Percentiles rank a stretch among this genome's conserved stretches.
These are phyloP conservation scores for Spinacia oleracea DNA, from an alignment of 179 eudicot species.

Conservation along the genomic window DNA sequence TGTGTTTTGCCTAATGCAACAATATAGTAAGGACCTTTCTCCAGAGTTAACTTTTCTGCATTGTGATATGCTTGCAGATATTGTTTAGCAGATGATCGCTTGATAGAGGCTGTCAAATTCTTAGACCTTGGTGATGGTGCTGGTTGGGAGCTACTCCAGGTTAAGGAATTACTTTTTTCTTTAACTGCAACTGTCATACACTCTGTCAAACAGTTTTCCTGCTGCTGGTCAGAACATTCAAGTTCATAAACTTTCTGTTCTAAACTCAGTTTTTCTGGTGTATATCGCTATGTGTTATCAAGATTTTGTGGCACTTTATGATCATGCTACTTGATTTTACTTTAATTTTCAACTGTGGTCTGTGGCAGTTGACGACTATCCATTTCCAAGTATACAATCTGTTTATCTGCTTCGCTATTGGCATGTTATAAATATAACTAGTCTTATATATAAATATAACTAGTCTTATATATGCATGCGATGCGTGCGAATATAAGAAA, in stretches of 20 bases:
- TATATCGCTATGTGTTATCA: not conserved
- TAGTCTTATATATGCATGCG: too few species aligned
- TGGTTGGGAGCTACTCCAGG: constrained; percentile 98
- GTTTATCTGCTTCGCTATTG: not conserved
- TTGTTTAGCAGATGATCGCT: constrained; percentile 87
- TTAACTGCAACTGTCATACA: too few species aligned
- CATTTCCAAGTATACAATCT: not conserved
- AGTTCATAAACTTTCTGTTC: not conserved
- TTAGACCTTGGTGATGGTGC: constrained; percentile 87
- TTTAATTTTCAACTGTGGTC: not conserved
- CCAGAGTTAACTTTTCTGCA: not conserved
- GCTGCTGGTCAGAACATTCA: not conserved
- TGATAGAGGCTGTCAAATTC: constrained; percentile 84
- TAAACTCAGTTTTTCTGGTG: not conserved
- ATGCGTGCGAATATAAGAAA: too few species aligned
- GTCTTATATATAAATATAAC: too few species aligned
- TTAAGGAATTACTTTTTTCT: constrained; percentile 18
- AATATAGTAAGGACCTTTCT: not conserved
- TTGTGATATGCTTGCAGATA: constrained; percentile 50
- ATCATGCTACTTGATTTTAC: not conserved
- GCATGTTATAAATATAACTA: not conserved
- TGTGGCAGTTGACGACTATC: not conserved
- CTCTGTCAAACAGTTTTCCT: not conserved
- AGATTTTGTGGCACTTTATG: not conserved
- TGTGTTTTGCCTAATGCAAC: not conserved